Percentiles rank a stretch among this genome's conserved stretches.
These are phyloP conservation scores for Didymella glomerata DNA, from an alignment of 2,329 filamentous ascomycete species.

Conservation along the genomic window DNA sequence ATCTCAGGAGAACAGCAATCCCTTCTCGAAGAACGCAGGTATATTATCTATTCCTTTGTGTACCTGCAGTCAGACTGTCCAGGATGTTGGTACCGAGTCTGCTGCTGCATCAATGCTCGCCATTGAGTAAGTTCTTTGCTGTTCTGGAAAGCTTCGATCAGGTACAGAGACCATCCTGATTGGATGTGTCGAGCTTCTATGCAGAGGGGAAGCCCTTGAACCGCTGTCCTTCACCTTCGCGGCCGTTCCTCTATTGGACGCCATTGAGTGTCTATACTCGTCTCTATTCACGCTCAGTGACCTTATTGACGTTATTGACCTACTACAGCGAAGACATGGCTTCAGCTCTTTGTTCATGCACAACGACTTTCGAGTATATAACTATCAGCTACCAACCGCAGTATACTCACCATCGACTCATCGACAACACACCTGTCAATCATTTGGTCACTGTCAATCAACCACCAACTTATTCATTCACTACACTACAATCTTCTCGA, in stretches of 20 bases:
- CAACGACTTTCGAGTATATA: conserved; percentile 11
- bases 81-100: conserved; percentile 9
- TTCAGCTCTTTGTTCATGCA: conserved; percentile 12
- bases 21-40: conserved; percentile 22
- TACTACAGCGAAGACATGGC: conserved; percentile 4
- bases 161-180: conserved; percentile 3
- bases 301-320: conserved; percentile 36
- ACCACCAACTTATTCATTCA: conserved; percentile 23
- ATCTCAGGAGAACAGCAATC: conserved; percentile 25
- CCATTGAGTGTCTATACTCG: conserved; percentile 8
- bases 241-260: conserved; percentile 22
- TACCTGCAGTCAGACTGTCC: conserved; percentile 8
- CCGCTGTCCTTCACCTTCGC: conserved; percentile 24
- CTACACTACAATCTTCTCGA: conserved; percentile 25
- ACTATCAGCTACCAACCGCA: not conserved
- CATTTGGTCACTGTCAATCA: conserved; percentile 25
- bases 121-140: not conserved
- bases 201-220: conserved; percentile 24
- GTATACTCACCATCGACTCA: conserved; percentile 24
- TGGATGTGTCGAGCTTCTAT: conserved; percentile 11
- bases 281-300: conserved; percentile 22
- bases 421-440: conserved; percentile 11
- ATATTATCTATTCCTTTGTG: conserved; percentile 24
- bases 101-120: conserved; percentile 15
- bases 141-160: conserved; percentile 15